Evolutionary conservation across 371 early-diverging fungal genomes (phyloP), one percentile per base, ranked within the genome.

Genomic region (Phascolomyces articulosus): DNA sequence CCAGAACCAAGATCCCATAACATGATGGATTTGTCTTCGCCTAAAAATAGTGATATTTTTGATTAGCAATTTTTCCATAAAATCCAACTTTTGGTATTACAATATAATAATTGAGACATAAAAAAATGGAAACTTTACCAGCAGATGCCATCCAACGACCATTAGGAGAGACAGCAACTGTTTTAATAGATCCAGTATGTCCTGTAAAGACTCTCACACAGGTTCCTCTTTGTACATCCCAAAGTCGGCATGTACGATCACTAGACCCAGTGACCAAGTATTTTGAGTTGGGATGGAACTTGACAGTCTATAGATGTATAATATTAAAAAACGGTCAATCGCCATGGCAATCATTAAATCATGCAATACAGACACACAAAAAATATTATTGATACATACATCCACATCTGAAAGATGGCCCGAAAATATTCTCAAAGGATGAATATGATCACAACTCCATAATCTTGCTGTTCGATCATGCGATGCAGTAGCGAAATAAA

Each of bases 1-100:
- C 97, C 97, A 3, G 91, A 90, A 9, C 91, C 94, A n/a, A 99
- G 83, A 74, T 99, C 99, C 99, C 99, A 99, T n/a, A 99, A 77
- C 56, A 85, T 86, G 62, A 99, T 89, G 0, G 82, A 81, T 58
- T 89, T 89, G 71, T 99, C 99, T 15, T 91, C 94, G 59, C 93
- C 92, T 87, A 64, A 13, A 41, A 26, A 26, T 2, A 41, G 3
- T 8, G 3, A 41, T 16, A 41, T 16, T 9, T 41, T 9, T 16
- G 16, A 8, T 9, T 9, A 31, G 9, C 31, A 31, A 31, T 31
- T 31, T 31, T 31, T 31, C 9, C 9, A 6, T 10, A 31, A 31
- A 31, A 31, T 10, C 3, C 3, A 31, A 31, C 6, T 6, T 31
- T 6, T 41, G 24, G 18, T 56, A 27, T 7, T 4, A 29, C n/a